Conservation (phyloP, 805 yeast species). For the Lachancea nothofagi region DNA sequence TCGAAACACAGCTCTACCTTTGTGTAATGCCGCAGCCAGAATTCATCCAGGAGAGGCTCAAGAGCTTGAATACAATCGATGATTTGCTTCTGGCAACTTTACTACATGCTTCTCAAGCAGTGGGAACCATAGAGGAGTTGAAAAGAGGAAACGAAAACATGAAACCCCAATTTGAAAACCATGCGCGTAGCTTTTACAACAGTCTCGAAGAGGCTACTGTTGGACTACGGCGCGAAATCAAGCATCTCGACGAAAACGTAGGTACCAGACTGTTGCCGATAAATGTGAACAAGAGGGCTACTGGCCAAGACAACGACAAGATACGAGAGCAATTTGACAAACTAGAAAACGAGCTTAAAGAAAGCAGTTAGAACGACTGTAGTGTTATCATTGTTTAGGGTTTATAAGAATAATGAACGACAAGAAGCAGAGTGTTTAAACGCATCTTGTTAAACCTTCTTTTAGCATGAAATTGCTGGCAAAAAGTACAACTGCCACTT, state of each 20-base stretch:
- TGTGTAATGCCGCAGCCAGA: slow-evolving; percentile 27
- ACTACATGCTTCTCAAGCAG: slow-evolving; percentile 29
- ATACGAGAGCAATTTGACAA: slow-evolving; percentile 24
- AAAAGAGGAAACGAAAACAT: slow-evolving; percentile 28
- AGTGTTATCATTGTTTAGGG: no score
- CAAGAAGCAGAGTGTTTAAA: no score
- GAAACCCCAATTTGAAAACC: slow-evolving; percentile 28
- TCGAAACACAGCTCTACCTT: no score
- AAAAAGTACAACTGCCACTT: no score
- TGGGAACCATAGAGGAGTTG: slow-evolving; percentile 27
- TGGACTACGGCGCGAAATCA: slow-evolving; percentile 25
- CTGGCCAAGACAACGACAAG: slow-evolving; percentile 32
- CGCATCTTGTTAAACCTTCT: no score
- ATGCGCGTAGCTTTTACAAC: slow-evolving; percentile 24
- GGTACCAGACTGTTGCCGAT: slow-evolving; percentile 31
- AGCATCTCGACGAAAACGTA: slow-evolving; percentile 26
- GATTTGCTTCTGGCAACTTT: slow-evolving; percentile 22
- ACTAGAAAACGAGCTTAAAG: slow-evolving; percentile 11
- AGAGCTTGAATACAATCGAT: slow-evolving; percentile 26
- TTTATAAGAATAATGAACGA: no score
- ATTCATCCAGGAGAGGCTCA: slow-evolving; percentile 28
- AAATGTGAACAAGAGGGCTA: slow-evolving; percentile 28
- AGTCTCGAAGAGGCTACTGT: slow-evolving; percentile 22
- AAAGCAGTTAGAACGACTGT: no score
- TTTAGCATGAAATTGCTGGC: no score